Evolutionary conservation across 805 yeast species (phyloP).

Genomic region (Yarrowia sp.): DNA sequence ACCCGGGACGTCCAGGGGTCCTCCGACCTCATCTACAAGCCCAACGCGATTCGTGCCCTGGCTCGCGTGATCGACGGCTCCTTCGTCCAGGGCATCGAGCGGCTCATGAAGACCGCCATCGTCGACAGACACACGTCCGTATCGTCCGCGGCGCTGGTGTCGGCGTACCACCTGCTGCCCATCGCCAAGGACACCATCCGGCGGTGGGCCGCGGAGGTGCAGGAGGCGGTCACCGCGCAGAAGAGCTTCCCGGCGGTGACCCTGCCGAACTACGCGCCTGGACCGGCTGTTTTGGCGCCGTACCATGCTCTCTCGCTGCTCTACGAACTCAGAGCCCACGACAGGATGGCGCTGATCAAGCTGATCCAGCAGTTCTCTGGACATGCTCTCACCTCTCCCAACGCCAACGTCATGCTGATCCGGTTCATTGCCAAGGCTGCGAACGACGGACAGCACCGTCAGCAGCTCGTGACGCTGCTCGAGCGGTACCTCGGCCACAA

Average conservation of each 20-base stretch:
- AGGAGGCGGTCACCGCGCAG: conserved; percentile 75
- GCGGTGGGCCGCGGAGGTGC: conserved; percentile 91
- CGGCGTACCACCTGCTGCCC: conserved; percentile 86
- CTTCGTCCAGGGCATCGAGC: conserved; percentile 89
- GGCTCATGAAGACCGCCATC: conserved; percentile 86
- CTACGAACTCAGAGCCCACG: conserved; percentile 84
- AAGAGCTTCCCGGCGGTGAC: conserved; percentile 41
- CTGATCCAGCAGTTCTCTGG: conserved; percentile 73
- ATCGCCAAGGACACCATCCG: conserved; percentile 88
- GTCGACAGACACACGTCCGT: conserved; percentile 86
- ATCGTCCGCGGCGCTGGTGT: conserved; percentile 89
- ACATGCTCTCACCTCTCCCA: conserved; percentile 62
- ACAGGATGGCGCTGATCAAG: conserved; percentile 89
- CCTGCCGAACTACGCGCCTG: conserved; percentile 36
- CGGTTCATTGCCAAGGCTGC: conserved; percentile 74
- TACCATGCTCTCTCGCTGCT: conserved; percentile 93
- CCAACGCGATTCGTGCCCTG: conserved; percentile 91
- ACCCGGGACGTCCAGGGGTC: conserved; percentile 97
- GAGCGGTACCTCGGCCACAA: conserved; percentile 72
- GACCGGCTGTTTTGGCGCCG: conserved; percentile 74
- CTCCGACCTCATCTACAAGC: conserved; percentile 72
- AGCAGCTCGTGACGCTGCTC: conserved; percentile 62
- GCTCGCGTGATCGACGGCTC: conserved; percentile 79
- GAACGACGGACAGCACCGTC: conserved; percentile 64
- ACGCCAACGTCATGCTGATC: conserved; percentile 82